phyloP scores from a whole-genome alignment of 306 rosid species.

The Cajanus cajan region DNA sequence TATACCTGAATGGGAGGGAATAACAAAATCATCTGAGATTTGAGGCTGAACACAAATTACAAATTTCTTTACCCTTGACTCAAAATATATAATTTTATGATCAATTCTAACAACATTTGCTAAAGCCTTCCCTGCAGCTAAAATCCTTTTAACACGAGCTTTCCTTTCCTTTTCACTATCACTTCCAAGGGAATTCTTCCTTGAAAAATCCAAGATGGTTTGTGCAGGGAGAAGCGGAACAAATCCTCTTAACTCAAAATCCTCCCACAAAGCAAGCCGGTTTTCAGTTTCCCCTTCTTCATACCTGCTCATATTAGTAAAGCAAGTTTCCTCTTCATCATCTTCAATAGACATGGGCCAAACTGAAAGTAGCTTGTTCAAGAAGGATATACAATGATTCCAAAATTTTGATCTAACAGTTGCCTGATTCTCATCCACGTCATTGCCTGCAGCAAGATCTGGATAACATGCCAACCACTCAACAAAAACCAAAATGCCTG shows the following conservation, averaged over 20 bases:
- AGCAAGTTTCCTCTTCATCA: conserved; percentile 80
- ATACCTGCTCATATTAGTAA: conserved; percentile 78
- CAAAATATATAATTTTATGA: conserved; percentile 58
- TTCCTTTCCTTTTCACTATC: conserved; percentile 74
- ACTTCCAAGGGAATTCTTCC: conserved; percentile 73
- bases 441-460: conserved; percentile 65
- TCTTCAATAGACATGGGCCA: conserved; percentile 54
- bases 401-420: conserved; percentile 75
- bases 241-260: conserved; percentile 90
- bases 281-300: conserved; percentile 94
- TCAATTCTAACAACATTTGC: conserved; percentile 66
- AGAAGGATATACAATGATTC: conserved; percentile 61
- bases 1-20: conserved; percentile 39
- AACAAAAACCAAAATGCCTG: conserved; percentile 81
- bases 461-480: conserved; percentile 96
- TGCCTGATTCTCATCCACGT: conserved; percentile 64
- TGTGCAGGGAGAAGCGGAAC: conserved; percentile 93
- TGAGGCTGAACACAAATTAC: conserved; percentile 59
- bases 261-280: conserved; percentile 91
- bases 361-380: conserved; percentile 67
- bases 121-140: conserved; percentile 90
- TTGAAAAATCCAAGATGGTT: conserved; percentile 81
- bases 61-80: conserved; percentile 67
- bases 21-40: conserved; percentile 41
- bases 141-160: conserved; percentile 67